These are phyloP conservation scores for Panus rudis DNA, from an alignment of 768 basidiomycete species.

Conservation along the genomic window DNA sequence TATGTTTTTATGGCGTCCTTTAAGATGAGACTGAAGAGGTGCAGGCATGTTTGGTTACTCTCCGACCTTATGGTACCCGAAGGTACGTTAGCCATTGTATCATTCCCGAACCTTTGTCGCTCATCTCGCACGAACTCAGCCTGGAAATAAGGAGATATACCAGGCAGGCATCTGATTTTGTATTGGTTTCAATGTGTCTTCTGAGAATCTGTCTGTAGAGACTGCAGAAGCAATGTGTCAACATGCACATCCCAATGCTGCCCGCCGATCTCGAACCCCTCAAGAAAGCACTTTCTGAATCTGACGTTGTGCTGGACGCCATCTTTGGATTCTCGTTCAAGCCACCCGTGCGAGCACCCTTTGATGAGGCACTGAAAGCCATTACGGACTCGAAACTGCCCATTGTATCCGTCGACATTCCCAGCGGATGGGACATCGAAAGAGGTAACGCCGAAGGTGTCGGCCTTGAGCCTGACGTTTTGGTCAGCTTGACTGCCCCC, in stretches of 20 bases:
- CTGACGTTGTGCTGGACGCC: slow-evolving; percentile 87
- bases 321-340: slow-evolving; percentile 98
- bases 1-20: neutral
- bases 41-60: slow-evolving; percentile 88
- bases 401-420: slow-evolving; percentile 92
- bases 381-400: slow-evolving; percentile 62
- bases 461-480: slow-evolving; percentile 67
- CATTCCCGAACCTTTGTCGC: no score
- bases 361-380: slow-evolving; percentile 66
- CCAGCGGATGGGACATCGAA: slow-evolving; percentile 95
- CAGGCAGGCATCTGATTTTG: slow-evolving; percentile 35
- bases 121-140: no score
- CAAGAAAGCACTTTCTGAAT: slow-evolving; percentile 41
- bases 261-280: slow-evolving; percentile 41
- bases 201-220: slow-evolving; percentile 37
- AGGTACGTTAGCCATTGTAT: slow-evolving; percentile 45
- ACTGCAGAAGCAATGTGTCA: slow-evolving; percentile 79
- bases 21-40: neutral
- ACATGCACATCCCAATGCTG: slow-evolving; percentile 77
- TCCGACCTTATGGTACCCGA: slow-evolving; percentile 90
- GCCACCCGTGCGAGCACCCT: slow-evolving; percentile 84
- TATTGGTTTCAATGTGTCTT: neutral
- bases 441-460: slow-evolving; percentile 50
- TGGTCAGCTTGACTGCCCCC: slow-evolving; percentile 90
- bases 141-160: slow-evolving; percentile 91